Evolutionary conservation across 2,329 filamentous ascomycete genomes (phyloP).

Genomic region (Escovopsis weberi): DNA sequence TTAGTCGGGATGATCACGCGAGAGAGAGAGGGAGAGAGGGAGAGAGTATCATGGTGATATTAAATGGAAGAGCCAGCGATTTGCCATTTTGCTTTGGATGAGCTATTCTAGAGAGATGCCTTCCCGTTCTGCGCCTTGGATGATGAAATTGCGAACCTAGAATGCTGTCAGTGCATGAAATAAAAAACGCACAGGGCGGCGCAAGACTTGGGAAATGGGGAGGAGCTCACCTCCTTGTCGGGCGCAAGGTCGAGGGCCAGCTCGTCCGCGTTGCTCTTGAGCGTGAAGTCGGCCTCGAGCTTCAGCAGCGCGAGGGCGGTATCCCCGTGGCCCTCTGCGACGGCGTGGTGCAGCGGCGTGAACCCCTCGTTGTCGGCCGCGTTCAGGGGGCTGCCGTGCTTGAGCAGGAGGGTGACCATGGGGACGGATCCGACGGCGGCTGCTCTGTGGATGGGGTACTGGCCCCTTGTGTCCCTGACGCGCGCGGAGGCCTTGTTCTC

Average conservation of each 20-base stretch:
- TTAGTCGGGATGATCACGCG: neutral
- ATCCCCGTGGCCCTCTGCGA: slow-evolving; percentile 66
- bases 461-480: slow-evolving; percentile 73
- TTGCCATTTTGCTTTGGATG: slow-evolving; percentile 1
- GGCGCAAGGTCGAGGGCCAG: slow-evolving; percentile 72
- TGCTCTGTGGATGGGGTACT: slow-evolving; percentile 80
- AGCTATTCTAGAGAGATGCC: slow-evolving; percentile 46
- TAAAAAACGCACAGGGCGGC: too few relatives aligned
- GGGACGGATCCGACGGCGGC: slow-evolving; percentile 83
- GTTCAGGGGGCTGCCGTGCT: slow-evolving; percentile 67
- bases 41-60: slow-evolving; percentile 1
- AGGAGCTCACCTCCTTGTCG: slow-evolving; percentile 54
- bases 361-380: slow-evolving; percentile 69
- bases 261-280: slow-evolving; percentile 56
- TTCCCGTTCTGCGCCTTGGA: slow-evolving; percentile 67
- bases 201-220: too few relatives aligned
- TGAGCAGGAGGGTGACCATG: slow-evolving; percentile 66
- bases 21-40: too few relatives aligned
- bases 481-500: slow-evolving; percentile 61
- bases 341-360: slow-evolving; percentile 79
- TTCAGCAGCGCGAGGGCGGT: slow-evolving; percentile 71
- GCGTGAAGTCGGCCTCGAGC: slow-evolving; percentile 68
- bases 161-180: neutral
- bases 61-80: slow-evolving; percentile 6
- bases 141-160: slow-evolving; percentile 61